Evolutionary conservation across 2,329 filamentous ascomycete genomes (phyloP).

Genomic region (Colletotrichum falcatum): DNA sequence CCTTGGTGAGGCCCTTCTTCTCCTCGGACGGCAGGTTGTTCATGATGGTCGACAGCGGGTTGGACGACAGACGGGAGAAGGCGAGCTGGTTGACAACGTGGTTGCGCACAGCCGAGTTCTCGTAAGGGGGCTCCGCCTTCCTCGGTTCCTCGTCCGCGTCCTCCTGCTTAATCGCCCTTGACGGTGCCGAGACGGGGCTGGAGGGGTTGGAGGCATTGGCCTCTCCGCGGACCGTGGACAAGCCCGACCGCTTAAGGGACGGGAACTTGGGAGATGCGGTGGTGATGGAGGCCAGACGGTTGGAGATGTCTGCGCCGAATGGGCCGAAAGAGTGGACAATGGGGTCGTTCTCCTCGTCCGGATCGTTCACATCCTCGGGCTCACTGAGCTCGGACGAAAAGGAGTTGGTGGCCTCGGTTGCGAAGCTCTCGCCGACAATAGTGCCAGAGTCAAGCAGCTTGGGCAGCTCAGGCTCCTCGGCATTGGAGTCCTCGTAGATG

Average conservation of each 20-base stretch:
- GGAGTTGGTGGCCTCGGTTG: conserved; percentile 63
- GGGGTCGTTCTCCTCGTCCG: conserved; percentile 94
- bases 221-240: conserved; percentile 27
- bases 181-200: conserved; percentile 34
- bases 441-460: conserved; percentile 43
- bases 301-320: conserved; percentile 87
- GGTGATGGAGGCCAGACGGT: conserved; percentile 82
- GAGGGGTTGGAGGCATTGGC: conserved; percentile 29
- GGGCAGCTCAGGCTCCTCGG: conserved; percentile 54
- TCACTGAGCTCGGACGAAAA: conserved; percentile 70
- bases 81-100: conserved; percentile 96
- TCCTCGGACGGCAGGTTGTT: conserved; percentile 81
- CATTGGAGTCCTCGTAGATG: conserved; percentile 44
- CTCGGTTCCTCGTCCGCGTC: conserved; percentile 30
- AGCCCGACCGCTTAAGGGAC: conserved; percentile 40
- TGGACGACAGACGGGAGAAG: conserved; percentile 91
- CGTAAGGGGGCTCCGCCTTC: conserved; percentile 41
- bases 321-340: conserved; percentile 93
- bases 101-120: conserved; percentile 70
- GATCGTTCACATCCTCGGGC: conserved; percentile 63
- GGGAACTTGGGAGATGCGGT: conserved; percentile 71
- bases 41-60: conserved; percentile 89
- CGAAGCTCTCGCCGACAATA: conserved; percentile 57
- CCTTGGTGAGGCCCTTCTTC: conserved; percentile 68
- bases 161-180: conserved; percentile 20